These are phyloP conservation scores for Pythium biforme DNA, from an alignment of 352 stramenopile genomes.

Conservation along the genomic window DNA sequence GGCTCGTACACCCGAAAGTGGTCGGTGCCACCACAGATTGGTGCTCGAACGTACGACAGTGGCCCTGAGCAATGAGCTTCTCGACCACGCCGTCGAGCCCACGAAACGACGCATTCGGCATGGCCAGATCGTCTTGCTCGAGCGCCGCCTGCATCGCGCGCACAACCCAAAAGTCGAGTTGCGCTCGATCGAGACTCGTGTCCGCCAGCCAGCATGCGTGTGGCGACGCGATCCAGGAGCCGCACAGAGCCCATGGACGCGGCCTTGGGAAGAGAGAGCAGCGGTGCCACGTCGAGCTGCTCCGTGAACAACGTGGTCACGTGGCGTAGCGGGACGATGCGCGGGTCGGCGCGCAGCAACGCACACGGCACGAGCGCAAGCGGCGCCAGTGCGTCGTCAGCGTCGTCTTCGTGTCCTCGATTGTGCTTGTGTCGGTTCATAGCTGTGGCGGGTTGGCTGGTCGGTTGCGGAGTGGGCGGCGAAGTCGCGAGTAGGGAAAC, in stretches of 20 bases:
- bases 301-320: constrained; percentile 2
- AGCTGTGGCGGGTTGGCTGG: too few relatives aligned
- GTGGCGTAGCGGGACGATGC: background rate
- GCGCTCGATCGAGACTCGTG: background rate
- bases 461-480: too few relatives aligned
- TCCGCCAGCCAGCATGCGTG: background rate
- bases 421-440: background rate
- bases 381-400: background rate
- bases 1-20: background rate
- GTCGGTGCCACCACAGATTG: background rate
- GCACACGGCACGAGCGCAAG: background rate
- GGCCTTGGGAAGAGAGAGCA: background rate
- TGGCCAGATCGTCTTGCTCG: constrained; percentile 3
- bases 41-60: background rate
- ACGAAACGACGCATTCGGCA: background rate
- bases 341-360: background rate
- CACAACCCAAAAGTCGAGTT: background rate
- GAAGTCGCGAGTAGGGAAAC: background rate
- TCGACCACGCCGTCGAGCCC: background rate
- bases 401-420: background rate
- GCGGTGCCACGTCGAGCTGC: constrained; percentile 2
- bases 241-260: background rate
- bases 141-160: constrained; percentile 8
- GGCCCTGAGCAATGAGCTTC: background rate
- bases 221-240: constrained; percentile 1